These are phyloP conservation scores for Phalaenopsis equestris DNA, from an alignment of 106 monocot species.

Conservation along the genomic window DNA sequence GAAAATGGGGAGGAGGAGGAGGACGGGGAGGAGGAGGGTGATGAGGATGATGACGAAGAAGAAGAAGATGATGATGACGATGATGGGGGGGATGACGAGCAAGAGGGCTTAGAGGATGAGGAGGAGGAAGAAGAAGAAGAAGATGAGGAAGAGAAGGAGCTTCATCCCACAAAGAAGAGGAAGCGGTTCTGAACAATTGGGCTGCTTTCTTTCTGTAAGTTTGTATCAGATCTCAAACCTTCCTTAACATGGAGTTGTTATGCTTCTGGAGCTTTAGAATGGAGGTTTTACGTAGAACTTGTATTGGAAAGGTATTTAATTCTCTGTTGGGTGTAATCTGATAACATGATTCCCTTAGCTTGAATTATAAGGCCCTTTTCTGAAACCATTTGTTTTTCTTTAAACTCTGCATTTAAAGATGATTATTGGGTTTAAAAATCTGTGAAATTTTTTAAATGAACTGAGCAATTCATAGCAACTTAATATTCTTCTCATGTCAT, in stretches of 20 bases:
- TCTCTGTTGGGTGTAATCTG: too few species aligned
- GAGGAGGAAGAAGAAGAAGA: background rate
- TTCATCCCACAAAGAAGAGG: conserved; percentile 1
- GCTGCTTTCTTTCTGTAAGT: too few species aligned
- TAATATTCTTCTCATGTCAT: too few species aligned
- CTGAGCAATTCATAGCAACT: too few species aligned
- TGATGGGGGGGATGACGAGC: background rate
- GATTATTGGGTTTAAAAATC: too few species aligned
- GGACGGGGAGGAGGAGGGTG: background rate
- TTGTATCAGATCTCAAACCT: background rate
- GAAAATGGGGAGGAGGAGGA: too few species aligned
- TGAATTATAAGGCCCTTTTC: too few species aligned
- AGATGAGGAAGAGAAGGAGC: background rate
- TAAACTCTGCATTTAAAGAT: too few species aligned
- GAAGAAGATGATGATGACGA: conserved; percentile 2
- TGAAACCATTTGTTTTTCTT: too few species aligned
- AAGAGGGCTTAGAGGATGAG: background rate
- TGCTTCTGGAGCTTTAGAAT: background rate
- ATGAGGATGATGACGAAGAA: background rate
- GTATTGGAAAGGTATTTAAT: too few species aligned
- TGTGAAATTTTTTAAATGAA: too few species aligned
- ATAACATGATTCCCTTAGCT: too few species aligned
- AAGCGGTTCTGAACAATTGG: background rate
- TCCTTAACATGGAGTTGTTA: background rate
- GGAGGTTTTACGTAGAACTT: background rate